Evolutionary conservation across 2,329 filamentous ascomycete species (phyloP).

Genomic region (Paraphaeosphaeria sporulosa): DNA sequence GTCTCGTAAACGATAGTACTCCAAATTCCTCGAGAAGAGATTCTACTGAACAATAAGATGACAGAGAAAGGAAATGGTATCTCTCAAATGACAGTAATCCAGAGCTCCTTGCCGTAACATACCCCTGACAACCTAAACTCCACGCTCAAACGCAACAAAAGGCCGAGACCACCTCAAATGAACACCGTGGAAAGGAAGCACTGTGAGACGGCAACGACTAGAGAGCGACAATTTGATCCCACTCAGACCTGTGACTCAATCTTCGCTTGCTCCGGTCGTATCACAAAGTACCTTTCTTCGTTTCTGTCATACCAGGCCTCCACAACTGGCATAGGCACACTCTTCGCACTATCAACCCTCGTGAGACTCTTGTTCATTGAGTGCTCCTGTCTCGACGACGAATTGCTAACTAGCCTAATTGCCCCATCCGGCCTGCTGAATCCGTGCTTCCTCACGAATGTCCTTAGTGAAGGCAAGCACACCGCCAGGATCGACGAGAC

Average conservation of each 20-base stretch:
- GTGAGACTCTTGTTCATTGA: not conserved
- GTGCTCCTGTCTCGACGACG: not conserved
- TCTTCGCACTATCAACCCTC: slow-evolving; percentile 1
- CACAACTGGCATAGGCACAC: not conserved
- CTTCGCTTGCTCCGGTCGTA: slow-evolving; percentile 42
- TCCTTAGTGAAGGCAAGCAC: slow-evolving; percentile 33
- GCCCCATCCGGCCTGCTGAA: slow-evolving; percentile 4
- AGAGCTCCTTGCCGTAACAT: not conserved
- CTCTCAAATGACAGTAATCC: not conserved
- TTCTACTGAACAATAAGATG: no score
- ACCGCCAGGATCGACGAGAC: slow-evolving; percentile 37
- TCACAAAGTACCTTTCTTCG: slow-evolving; percentile 4
- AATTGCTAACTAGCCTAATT: slow-evolving; percentile 8
- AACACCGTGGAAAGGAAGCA: not conserved
- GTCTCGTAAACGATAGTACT: not conserved
- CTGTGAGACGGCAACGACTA: not conserved
- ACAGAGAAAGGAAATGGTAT: no score
- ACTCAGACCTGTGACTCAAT: not conserved
- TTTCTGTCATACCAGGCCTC: slow-evolving; percentile 16
- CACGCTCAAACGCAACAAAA: not conserved
- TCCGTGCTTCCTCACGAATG: slow-evolving; percentile 28
- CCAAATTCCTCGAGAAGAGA: no score
- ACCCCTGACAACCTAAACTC: not conserved
- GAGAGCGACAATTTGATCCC: not conserved
- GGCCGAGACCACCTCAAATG: not conserved